Evolutionary conservation across 1,139 yeast species (phyloP).

Genomic region (Scheffersomyces lignicola): DNA sequence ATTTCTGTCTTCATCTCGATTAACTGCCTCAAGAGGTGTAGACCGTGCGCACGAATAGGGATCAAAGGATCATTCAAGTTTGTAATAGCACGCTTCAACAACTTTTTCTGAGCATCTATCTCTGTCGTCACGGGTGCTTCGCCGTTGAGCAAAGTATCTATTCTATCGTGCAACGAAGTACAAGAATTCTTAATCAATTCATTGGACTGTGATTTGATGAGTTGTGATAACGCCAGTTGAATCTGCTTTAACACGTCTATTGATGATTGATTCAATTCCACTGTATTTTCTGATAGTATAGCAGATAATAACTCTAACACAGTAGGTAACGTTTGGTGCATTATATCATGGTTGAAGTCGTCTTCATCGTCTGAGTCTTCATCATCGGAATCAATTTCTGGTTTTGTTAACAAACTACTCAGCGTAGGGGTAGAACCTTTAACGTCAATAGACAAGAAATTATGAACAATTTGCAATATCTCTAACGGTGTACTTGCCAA

Average conservation of each 20-base stretch:
- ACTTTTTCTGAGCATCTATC: conserved; percentile 20
- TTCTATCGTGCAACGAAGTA: conserved; percentile 31
- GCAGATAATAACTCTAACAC: conserved; percentile 57
- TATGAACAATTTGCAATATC: conserved; percentile 55
- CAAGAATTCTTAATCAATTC: conserved; percentile 17
- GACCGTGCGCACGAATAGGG: conserved; percentile 86
- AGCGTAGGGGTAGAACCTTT: neutral
- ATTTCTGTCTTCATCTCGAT: conserved; percentile 51
- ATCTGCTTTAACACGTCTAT: conserved; percentile 26
- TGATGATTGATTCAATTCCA: conserved; percentile 25
- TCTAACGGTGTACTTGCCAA: conserved; percentile 64
- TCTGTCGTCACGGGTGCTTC: conserved; percentile 16
- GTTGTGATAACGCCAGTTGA: conserved; percentile 21
- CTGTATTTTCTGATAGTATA: conserved; percentile 45
- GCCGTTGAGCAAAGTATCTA: conserved; percentile 27
- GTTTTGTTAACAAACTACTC: conserved; percentile 4
- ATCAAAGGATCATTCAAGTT: conserved; percentile 75
- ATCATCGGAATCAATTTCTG: conserved; percentile 34
- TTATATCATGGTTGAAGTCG: conserved; percentile 21
- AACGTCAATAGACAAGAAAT: conserved; percentile 32
- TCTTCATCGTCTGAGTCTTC: conserved; percentile 48
- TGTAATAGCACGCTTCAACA: conserved; percentile 56
- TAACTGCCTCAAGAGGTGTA: conserved; percentile 62
- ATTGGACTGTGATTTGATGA: conserved; percentile 12
- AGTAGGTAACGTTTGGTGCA: conserved; percentile 27